Evolutionary conservation across 108 stramenopile species (phyloP).

Genomic region (Fragilaria radians): DNA sequence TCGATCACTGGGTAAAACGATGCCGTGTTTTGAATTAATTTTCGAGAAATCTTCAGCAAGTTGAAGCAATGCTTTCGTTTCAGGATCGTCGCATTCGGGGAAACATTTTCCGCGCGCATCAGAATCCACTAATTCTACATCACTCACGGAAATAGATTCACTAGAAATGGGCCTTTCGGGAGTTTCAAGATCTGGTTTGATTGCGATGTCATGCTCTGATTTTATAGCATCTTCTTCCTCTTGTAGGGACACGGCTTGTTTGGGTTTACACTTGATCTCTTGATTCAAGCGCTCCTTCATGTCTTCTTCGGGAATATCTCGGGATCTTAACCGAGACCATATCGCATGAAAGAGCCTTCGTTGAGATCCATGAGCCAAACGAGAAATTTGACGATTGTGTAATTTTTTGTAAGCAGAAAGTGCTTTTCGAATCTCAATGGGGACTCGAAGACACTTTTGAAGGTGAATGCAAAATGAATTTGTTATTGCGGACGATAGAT

Average conservation of each 20-base stretch:
- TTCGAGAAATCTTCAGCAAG: conserved; percentile 14
- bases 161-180: background rate
- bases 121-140: background rate
- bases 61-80: conserved; percentile 15
- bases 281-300: background rate
- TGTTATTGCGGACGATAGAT: conserved; percentile 34
- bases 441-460: conserved; percentile 29
- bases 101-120: background rate
- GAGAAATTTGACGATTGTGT: conserved; percentile 34
- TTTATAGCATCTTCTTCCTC: background rate
- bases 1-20: conserved; percentile 32
- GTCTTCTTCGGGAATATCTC: conserved; percentile 23
- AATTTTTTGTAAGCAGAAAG: conserved; percentile 28
- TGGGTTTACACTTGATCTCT: background rate
- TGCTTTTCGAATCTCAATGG: conserved; percentile 24
- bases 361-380: conserved; percentile 42
- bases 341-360: conserved; percentile 33
- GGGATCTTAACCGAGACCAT: conserved; percentile 36
- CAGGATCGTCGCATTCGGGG: conserved; percentile 10
- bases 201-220: background rate
- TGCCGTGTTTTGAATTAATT: conserved; percentile 14
- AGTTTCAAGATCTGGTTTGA: background rate
- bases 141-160: background rate
- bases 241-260: background rate
- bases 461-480: conserved; percentile 42